Evolutionary conservation across 2,329 filamentous ascomycete species (phyloP).

Genomic region (Epichloe festucae): DNA sequence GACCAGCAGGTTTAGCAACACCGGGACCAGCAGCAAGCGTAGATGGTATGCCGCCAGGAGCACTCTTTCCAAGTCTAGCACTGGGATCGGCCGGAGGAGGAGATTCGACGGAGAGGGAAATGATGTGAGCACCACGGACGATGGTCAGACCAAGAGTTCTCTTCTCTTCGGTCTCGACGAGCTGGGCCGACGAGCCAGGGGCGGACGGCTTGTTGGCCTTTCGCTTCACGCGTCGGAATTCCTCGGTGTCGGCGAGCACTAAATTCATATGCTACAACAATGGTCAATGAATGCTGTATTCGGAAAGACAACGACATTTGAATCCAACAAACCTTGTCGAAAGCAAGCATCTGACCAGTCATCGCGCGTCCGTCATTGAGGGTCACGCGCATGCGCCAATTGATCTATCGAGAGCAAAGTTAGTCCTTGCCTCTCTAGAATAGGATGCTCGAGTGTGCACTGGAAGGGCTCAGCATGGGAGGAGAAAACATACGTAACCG

Average conservation of each 20-base stretch:
- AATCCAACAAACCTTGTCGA: slow-evolving; percentile 64
- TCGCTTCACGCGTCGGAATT: slow-evolving; percentile 84
- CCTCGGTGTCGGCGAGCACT: slow-evolving; percentile 95
- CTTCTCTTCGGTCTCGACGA: slow-evolving; percentile 89
- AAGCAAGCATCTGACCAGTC: slow-evolving; percentile 95
- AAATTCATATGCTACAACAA: slow-evolving; percentile 84
- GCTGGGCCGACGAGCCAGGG: slow-evolving; percentile 46
- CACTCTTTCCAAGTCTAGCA: slow-evolving; percentile 69
- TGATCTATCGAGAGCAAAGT: slow-evolving; percentile 52
- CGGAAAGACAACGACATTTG: too few species aligned
- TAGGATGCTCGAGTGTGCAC: slow-evolving; percentile 15
- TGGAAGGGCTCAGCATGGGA: background rate
- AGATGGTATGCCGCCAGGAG: slow-evolving; percentile 53
- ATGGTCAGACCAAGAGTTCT: slow-evolving; percentile 92
- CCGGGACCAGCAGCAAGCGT: slow-evolving; percentile 74
- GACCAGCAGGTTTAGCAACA: slow-evolving; percentile 79
- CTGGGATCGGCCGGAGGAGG: slow-evolving; percentile 90
- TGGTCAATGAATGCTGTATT: background rate
- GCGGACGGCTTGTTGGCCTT: slow-evolving; percentile 63
- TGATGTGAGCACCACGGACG: slow-evolving; percentile 84
- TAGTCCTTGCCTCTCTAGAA: slow-evolving; percentile 6
- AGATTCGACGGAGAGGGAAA: slow-evolving; percentile 89
- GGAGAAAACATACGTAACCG: slow-evolving; percentile 50
- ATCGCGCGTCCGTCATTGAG: slow-evolving; percentile 92
- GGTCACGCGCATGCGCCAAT: slow-evolving; percentile 97